Evolutionary conservation across 2,329 filamentous ascomycete species (phyloP).

Genomic region (Phyllosticta citribraziliensis): DNA sequence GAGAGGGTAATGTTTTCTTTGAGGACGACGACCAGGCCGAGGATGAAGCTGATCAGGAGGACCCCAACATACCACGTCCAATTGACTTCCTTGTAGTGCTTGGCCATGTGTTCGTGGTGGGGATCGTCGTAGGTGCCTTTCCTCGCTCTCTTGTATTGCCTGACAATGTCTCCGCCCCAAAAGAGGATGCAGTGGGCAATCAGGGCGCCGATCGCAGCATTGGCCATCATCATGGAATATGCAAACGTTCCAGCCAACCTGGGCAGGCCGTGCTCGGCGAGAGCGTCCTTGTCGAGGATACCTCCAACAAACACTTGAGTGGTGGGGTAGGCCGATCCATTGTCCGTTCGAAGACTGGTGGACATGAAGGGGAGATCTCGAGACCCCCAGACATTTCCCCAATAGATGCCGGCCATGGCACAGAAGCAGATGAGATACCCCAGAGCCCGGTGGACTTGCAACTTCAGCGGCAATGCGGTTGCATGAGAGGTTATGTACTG

Average conservation of each 20-base stretch:
- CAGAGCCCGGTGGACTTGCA: conserved; percentile 29
- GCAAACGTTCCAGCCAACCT: neutral
- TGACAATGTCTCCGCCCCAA: conserved; percentile 44
- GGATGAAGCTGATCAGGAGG: conserved; percentile 12
- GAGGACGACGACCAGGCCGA: conserved; percentile 16
- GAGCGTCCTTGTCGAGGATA: neutral
- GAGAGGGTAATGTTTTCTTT: neutral
- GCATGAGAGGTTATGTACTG: conserved; percentile 44
- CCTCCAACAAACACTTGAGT: neutral
- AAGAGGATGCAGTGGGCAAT: conserved; percentile 45
- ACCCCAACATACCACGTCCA: conserved; percentile 27
- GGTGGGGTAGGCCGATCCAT: conserved; percentile 22
- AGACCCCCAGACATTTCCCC: conserved; percentile 39
- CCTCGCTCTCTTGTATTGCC: conserved; percentile 38
- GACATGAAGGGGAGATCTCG: conserved; percentile 46
- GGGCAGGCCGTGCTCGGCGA: neutral
- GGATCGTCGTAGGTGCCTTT: conserved; percentile 38
- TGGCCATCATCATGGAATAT: conserved; percentile 43
- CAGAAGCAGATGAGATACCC: conserved; percentile 42
- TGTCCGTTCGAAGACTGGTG: conserved; percentile 32
- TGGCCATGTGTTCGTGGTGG: conserved; percentile 44
- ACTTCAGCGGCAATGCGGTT: conserved; percentile 28
- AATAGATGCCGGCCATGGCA: conserved; percentile 45
- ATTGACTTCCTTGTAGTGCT: conserved; percentile 42
- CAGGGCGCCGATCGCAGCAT: conserved; percentile 48